A percentile compares a stretch with the other conserved stretches of the same genome.
These are phyloP conservation scores for Spongispora temasekensis DNA, from an alignment of 1,284 basidiomycete species.

Conservation along the genomic window DNA sequence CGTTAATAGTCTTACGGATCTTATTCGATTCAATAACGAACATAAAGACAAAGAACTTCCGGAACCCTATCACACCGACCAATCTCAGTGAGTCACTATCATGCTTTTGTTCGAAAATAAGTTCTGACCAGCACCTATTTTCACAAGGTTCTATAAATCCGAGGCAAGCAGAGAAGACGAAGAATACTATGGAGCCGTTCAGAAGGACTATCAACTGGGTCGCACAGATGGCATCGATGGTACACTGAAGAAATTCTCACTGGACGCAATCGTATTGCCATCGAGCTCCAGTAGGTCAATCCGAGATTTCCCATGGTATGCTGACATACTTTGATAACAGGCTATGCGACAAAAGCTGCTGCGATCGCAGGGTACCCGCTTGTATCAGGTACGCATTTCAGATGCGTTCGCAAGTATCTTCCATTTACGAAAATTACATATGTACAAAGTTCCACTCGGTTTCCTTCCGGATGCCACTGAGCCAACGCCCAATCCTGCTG, in stretches of 20 bases:
- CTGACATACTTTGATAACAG: neutral
- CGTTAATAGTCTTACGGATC: slow-evolving; percentile 40
- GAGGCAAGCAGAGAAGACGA: slow-evolving; percentile 40
- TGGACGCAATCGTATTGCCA: slow-evolving; percentile 49
- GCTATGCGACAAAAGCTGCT: slow-evolving; percentile 21
- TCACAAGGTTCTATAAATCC: slow-evolving; percentile 39
- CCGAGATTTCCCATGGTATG: neutral
- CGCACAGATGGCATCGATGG: slow-evolving; percentile 48
- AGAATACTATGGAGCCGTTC: slow-evolving; percentile 41
- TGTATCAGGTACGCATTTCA: slow-evolving; percentile 20
- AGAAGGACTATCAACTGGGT: slow-evolving; percentile 39
- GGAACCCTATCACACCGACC: slow-evolving; percentile 41
- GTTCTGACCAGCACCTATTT: neutral
- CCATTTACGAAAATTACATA: neutral
- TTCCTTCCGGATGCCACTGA: slow-evolving; percentile 39
- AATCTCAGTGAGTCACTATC: slow-evolving; percentile 38
- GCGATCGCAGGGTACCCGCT: slow-evolving; percentile 31
- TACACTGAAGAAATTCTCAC: slow-evolving; percentile 39
- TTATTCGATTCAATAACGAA: slow-evolving; percentile 46
- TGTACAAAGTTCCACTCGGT: slow-evolving; percentile 54
- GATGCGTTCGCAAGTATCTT: neutral
- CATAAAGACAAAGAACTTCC: slow-evolving; percentile 44
- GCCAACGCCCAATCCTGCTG: slow-evolving; percentile 31
- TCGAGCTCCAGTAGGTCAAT: slow-evolving; percentile 28
- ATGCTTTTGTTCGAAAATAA: neutral